Evolutionary conservation across 2,329 filamentous ascomycete species (phyloP).

Genomic region (Arthrobotrys musiformis): DNA sequence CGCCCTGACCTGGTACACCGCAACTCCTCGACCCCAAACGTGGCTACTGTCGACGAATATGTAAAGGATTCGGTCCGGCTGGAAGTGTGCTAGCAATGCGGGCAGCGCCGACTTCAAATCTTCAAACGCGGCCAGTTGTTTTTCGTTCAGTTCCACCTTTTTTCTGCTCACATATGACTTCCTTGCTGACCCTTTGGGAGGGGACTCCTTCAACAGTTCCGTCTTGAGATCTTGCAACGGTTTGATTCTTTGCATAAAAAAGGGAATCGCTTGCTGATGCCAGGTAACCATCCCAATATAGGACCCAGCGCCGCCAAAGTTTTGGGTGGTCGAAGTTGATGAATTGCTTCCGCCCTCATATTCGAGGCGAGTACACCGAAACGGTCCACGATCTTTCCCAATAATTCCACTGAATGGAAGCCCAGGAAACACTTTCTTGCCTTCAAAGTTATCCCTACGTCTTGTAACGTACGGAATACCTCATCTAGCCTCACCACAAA

Average conservation of each 20-base stretch:
- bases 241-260: neutral
- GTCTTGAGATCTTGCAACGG: neutral
- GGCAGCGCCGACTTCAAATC: neutral
- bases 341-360: neutral
- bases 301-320: neutral
- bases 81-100: neutral
- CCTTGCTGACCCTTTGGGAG: neutral
- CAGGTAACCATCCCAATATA: conserved; percentile 1
- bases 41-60: neutral
- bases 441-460: neutral
- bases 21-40: neutral
- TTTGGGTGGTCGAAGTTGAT: neutral
- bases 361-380: neutral
- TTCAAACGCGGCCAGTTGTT: neutral
- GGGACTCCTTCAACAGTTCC: neutral
- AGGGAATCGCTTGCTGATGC: neutral
- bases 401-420: neutral
- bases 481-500: neutral
- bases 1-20: neutral
- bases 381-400: too few species aligned
- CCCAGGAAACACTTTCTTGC: neutral
- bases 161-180: neutral
- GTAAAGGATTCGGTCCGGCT: neutral
- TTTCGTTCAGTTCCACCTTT: neutral
- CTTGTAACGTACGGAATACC: neutral